phyloP scores from a whole-genome alignment of 306 rosid species.

The Amphicarpaea edgeworthii region DNA sequence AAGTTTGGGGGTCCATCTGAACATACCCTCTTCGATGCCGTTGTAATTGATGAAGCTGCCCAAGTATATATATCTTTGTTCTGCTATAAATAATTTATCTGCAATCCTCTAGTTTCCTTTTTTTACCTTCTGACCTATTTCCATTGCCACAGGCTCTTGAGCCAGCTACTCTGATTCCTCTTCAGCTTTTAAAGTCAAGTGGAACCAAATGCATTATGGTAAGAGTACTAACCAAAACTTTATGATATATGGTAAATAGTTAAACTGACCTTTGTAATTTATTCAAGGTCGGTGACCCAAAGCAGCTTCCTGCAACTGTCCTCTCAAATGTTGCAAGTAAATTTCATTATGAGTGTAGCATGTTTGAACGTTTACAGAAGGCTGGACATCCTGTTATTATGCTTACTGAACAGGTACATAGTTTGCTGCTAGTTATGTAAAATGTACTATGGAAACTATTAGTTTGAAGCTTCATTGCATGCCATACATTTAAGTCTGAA shows the following conservation, averaged over 20 bases:
- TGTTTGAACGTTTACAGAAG: slow-evolving; percentile 97
- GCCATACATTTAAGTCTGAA: slow-evolving; percentile 12
- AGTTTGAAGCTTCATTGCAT: slow-evolving; percentile 27
- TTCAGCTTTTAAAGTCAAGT: slow-evolving; percentile 88
- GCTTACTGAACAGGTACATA: slow-evolving; percentile 87
- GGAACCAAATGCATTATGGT: slow-evolving; percentile 93
- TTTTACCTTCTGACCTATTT: slow-evolving; percentile 40
- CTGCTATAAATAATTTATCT: slow-evolving; percentile 36
- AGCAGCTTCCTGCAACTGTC: slow-evolving; percentile 99
- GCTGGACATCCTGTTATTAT: slow-evolving; percentile 94
- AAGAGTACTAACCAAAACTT: slow-evolving; percentile 40
- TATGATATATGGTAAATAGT: slow-evolving; percentile 41
- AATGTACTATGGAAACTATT: slow-evolving; percentile 14
- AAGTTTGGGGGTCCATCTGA: slow-evolving; percentile 87
- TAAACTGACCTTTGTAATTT: slow-evolving; percentile 52
- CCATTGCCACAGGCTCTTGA: slow-evolving; percentile 80
- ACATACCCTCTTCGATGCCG: slow-evolving; percentile 86
- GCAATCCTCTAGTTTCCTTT: slow-evolving; percentile 36
- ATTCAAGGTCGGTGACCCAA: slow-evolving; percentile 96
- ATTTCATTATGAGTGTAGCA: slow-evolving; percentile 86
- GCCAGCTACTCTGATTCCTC: slow-evolving; percentile 97
- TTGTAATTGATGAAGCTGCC: slow-evolving; percentile 96
- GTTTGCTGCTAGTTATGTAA: slow-evolving; percentile 32
- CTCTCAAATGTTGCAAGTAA: slow-evolving; percentile 90
- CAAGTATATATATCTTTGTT: slow-evolving; percentile 65